Evolutionary conservation across 768 basidiomycete species (phyloP).

Genomic region (Exidia glandulosa): DNA sequence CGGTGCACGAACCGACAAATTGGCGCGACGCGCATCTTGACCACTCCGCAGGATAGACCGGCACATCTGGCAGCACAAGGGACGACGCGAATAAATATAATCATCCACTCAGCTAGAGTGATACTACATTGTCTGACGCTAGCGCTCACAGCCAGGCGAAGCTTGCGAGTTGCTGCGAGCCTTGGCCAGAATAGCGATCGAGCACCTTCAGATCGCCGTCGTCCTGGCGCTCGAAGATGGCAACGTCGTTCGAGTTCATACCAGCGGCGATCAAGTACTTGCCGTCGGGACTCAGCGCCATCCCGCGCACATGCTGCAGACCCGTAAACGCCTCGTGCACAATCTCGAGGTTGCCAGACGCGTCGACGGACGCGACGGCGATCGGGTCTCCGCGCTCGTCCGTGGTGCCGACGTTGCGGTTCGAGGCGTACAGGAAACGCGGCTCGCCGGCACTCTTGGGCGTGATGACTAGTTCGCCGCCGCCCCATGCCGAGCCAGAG

Average conservation of each 20-base stretch:
- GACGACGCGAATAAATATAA: too few species aligned
- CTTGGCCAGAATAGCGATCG: not conserved
- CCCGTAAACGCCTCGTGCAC: slow-evolving; percentile 10
- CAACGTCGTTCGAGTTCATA: slow-evolving; percentile 8
- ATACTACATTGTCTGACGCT: too few species aligned
- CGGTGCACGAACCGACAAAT: too few species aligned
- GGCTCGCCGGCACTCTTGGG: slow-evolving; percentile 34
- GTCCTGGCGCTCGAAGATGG: slow-evolving; percentile 4
- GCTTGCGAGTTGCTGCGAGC: not conserved
- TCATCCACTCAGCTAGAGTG: too few species aligned
- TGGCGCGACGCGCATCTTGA: too few species aligned
- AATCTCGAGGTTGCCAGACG: slow-evolving; percentile 1
- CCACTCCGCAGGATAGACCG: too few species aligned
- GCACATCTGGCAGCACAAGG: too few species aligned
- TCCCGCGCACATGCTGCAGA: slow-evolving; percentile 9
- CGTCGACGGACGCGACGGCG: slow-evolving; percentile 6
- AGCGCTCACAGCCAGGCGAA: slow-evolving; percentile 5
- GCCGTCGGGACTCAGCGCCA: slow-evolving; percentile 5
- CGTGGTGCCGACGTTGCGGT: slow-evolving; percentile 6
- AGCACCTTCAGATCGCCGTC: slow-evolving; percentile 1
- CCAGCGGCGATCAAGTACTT: slow-evolving; percentile 11
- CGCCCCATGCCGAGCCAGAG: slow-evolving; percentile 31
- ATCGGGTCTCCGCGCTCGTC: slow-evolving; percentile 14
- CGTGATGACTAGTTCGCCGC: slow-evolving; percentile 55
- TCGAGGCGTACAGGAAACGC: slow-evolving; percentile 8